Evolutionary conservation across 2,329 filamentous ascomycete genomes (phyloP), one percentile per base, ranked within the genome.

Genomic region (Cercospora citrullina): DNA sequence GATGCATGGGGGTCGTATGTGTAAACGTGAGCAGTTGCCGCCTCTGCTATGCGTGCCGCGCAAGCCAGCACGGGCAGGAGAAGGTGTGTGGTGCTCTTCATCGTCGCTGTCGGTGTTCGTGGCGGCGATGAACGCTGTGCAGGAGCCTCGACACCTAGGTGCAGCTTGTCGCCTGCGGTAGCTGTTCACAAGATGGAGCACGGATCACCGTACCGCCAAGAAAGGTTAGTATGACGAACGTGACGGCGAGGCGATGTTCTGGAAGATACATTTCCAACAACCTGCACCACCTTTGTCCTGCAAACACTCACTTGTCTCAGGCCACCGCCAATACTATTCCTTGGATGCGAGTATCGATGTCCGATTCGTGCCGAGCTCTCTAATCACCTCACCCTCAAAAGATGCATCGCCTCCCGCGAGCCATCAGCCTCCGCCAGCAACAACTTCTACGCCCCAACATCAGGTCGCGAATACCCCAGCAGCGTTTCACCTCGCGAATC

Each of bases 61-160:
- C 77, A 79, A 74, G 75, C 79, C 57, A 83, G 76, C 68, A 79
- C 81, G 33, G 81, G 78, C 69, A 80, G 69, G 66, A 80, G 69
- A 68, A 80, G 71, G 72, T 78, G 75, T 69, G 78, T 75, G 66
- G 79, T 79, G 62, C 81, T 77, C 80, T 81, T 84, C 82, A 84
- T 84, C 69, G 76, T 80, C 18, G 62, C 18, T 31, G 26, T 53
- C 48, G 36, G 58, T 16, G 16, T 36, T 26, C 26, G 65, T 36
- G 21, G 62, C 23, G 21, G 59, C 14, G 16, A 64, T 61, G 63
- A 26, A 53, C 16, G 48, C 48, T 28, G 64, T 18, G 64, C 23
- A 57, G 55, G 59, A 59, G 26, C 36, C 14, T n/a, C 26, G 51
- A 21, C 18, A 26, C 21, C 39, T 16, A 26, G 30, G 8, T 58